A percentile compares a stretch with the other conserved stretches of the same genome.
These are phyloP conservation scores for Galerina sulciceps DNA, from an alignment of 768 basidiomycete species.

Conservation along the genomic window DNA sequence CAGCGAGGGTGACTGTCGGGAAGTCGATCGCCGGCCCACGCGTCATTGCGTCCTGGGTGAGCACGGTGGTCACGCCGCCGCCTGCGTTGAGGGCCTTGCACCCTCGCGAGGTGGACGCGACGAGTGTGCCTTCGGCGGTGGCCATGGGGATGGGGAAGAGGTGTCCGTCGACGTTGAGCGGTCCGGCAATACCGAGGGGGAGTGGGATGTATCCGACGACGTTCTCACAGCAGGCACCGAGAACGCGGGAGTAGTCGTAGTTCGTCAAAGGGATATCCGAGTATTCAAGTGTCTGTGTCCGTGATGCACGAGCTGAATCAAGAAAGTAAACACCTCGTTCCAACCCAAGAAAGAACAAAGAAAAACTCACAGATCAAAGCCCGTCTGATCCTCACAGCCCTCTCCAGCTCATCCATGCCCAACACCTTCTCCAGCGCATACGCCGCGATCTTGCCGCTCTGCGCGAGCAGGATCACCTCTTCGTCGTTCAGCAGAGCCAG, in stretches of 20 bases:
- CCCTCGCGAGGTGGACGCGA: conserved; percentile 95
- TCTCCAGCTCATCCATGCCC: conserved; percentile 67
- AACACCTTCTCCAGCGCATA: conserved; percentile 96
- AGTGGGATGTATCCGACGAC: conserved; percentile 97
- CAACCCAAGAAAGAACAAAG: neutral
- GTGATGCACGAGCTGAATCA: conserved; percentile 75
- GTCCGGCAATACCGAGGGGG: conserved; percentile 96
- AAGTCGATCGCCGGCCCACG: conserved; percentile 99
- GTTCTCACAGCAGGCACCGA: conserved; percentile 98
- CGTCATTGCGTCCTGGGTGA: conserved; percentile 95
- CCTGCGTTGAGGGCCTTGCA: conserved; percentile 98
- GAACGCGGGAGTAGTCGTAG: conserved; percentile 93
- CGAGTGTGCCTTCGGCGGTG: conserved; percentile 98
- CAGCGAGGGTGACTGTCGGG: conserved; percentile 78
- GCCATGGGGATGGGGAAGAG: conserved; percentile 96
- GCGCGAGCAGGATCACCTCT: conserved; percentile 85
- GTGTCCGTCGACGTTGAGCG: conserved; percentile 86
- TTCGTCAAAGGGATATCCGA: conserved; percentile 81
- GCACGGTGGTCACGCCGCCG: conserved; percentile 92
- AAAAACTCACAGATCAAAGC: conserved; percentile 83
- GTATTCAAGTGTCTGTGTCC: conserved; percentile 80
- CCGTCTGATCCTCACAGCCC: conserved; percentile 86
- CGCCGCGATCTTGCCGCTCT: conserved; percentile 92
- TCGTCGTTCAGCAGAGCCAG: conserved; percentile 81
- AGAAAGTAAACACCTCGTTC: neutral